A percentile compares a stretch with the other conserved stretches of the same genome.
These are phyloP conservation scores for Calonectria pauciramosa DNA, from an alignment of 2,329 filamentous ascomycete species.

Conservation along the genomic window DNA sequence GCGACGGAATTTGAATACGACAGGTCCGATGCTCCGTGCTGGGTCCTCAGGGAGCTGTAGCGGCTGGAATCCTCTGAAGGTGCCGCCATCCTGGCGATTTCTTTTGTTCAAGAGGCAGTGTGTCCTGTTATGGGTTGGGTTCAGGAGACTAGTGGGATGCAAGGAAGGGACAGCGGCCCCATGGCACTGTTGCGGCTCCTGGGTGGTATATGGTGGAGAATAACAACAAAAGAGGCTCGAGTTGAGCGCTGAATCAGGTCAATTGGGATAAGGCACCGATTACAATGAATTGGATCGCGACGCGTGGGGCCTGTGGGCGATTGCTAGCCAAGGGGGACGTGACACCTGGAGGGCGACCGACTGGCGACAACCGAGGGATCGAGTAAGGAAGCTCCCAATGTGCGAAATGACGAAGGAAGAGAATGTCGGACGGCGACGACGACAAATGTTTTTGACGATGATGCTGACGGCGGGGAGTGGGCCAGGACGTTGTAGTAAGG, in stretches of 20 bases:
- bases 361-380: neutral
- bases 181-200: constrained; percentile 20
- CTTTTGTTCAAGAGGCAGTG: constrained; percentile 6
- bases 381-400: neutral
- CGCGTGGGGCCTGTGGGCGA: neutral
- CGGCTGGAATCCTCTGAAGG: constrained; percentile 1
- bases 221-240: neutral
- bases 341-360: neutral
- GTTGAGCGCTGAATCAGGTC: neutral
- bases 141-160: constrained; percentile 7
- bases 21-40: constrained; percentile 15
- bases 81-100: constrained; percentile 33
- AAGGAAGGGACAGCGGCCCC: constrained; percentile 24
- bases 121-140: constrained; percentile 10
- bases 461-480: constrained; percentile 6
- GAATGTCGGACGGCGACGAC: neutral
- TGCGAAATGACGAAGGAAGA: neutral
- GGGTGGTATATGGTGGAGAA: neutral
- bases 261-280: neutral
- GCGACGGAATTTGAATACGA: constrained; percentile 23
- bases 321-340: neutral
- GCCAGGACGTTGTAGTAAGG: neutral
- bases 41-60: neutral
- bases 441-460: neutral
- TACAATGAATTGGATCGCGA: neutral